Base-by-base conservation (phyloP, 1,284 basidiomycete species). In the Trichosporon asahii region DNA sequence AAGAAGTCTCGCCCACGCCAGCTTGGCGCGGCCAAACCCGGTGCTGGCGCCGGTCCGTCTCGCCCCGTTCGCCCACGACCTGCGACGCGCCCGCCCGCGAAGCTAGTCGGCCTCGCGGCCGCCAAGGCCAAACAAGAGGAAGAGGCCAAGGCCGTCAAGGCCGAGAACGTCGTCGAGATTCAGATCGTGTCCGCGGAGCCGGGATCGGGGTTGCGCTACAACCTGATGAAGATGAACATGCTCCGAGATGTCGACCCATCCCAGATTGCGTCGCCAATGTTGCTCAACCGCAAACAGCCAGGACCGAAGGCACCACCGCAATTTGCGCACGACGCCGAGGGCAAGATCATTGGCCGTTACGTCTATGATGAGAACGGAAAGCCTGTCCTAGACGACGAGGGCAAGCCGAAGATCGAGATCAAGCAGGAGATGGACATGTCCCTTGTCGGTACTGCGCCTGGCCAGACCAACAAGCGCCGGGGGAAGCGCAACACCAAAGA, bases 221-320 rank as follows among this genome's bases (percentile, higher is more conserved):
- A 80, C 63, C 49, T 82, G 11, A 81, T 82, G 79, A 74, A 77
- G 65, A 29, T 82, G 27, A 80, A 80, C 67, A 68, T 71, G 55
- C 40, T 37, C 23, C 71, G 73, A 11, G 77, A 78, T 14, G 72
- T 78, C 44, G 79, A 81, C 68, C 79, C 79, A 15, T 70, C 73
- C 9, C 18, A 67, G 9, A 75, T 82, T 8, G 72, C 76, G 0
- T 55, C 21, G 9, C 80, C 79, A 11, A 71, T 82, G 33, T 60
- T 80, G 37, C 68, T 82, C 70, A 82, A 80, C 67, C 76, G 81
- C 29, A 82, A 82, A 71, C 74, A 77, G 49, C 79, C 80, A 18
- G 78, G 79, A 11, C 76, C 75, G 1, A 69, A 67, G 37, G 67
- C 71, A 31, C 73, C 73, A 1, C 79, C 80, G 0, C 69, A 68